Evolutionary conservation across 148 eudicot species (phyloP).

Genomic region (Rhododendron kiyosumense): DNA sequence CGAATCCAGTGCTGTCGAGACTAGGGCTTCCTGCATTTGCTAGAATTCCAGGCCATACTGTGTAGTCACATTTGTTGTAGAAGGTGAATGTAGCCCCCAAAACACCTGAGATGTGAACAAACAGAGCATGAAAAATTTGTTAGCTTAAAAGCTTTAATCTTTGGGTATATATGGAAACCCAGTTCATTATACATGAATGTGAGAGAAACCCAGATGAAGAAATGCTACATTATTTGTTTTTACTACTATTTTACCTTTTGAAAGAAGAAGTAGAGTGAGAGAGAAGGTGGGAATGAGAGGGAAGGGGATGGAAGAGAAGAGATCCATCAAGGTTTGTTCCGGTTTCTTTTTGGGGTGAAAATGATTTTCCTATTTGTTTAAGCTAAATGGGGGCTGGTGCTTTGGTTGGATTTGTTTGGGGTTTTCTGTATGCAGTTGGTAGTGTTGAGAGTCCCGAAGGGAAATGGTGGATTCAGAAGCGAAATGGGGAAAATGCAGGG

Average conservation of each 20-base stretch:
- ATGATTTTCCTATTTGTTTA: background rate
- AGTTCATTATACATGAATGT: background rate
- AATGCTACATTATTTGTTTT: background rate
- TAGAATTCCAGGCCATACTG: slow-evolving; percentile 65
- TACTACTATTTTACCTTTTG: slow-evolving; percentile 5
- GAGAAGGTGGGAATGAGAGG: slow-evolving; percentile 12
- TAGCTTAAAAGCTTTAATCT: background rate
- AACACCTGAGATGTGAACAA: background rate
- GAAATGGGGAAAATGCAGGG: background rate
- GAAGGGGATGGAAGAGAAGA: background rate
- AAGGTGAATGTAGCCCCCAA: slow-evolving; percentile 26
- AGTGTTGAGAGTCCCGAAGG: background rate
- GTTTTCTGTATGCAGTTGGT: background rate
- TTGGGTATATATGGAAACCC: background rate
- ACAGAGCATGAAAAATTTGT: background rate
- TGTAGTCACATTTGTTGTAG: slow-evolving; percentile 27
- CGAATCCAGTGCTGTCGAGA: slow-evolving; percentile 75
- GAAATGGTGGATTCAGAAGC: background rate
- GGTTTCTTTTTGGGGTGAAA: background rate
- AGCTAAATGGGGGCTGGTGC: background rate
- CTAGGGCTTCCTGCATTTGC: slow-evolving; percentile 71
- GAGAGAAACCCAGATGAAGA: slow-evolving; percentile 1
- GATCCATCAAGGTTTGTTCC: slow-evolving; percentile 16
- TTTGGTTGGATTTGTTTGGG: background rate
- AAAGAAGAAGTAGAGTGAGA: slow-evolving; percentile 18